A percentile compares a stretch with the other conserved stretches of the same genome.
phyloP scores from a whole-genome alignment of 768 basidiomycete genomes.

The Tephrocybe sp. region DNA sequence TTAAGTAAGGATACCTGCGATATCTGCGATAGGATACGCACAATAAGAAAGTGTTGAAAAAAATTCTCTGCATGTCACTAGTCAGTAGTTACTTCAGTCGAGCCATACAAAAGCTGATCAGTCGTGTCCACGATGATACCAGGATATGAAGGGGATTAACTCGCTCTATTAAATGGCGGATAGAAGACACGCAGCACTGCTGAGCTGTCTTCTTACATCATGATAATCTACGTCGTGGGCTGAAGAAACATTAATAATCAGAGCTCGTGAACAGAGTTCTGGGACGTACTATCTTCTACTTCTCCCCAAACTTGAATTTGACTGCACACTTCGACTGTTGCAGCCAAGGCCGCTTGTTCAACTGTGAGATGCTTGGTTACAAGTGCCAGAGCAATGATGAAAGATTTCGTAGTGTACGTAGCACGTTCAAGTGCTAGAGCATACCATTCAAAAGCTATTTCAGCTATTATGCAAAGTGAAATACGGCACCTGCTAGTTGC shows the following conservation, averaged over 20 bases:
- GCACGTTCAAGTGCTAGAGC: conserved; percentile 83
- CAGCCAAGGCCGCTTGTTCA: conserved; percentile 81
- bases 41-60: too few relatives aligned
- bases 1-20: too few relatives aligned
- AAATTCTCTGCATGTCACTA: too few relatives aligned
- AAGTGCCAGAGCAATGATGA: conserved; percentile 84
- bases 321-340: conserved; percentile 91
- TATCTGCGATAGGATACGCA: too few relatives aligned
- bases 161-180: conserved; percentile 25
- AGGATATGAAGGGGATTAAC: neutral
- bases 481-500: conserved; percentile 82
- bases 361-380: conserved; percentile 72
- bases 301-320: conserved; percentile 99
- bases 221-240: conserved; percentile 98
- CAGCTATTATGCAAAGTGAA: neutral
- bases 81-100: neutral
- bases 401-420: conserved; percentile 86
- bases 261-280: conserved; percentile 5
- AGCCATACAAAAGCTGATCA: too few relatives aligned
- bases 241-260: conserved; percentile 29
- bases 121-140: too few relatives aligned
- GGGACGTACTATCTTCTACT: conserved; percentile 91
- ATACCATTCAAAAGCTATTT: neutral
- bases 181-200: conserved; percentile 70
- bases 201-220: conserved; percentile 84